A percentile compares a stretch with the other conserved stretches of the same genome.
phyloP scores from a whole-genome alignment of 345 rosid genomes.

The Eucalyptus tenuipes region DNA sequence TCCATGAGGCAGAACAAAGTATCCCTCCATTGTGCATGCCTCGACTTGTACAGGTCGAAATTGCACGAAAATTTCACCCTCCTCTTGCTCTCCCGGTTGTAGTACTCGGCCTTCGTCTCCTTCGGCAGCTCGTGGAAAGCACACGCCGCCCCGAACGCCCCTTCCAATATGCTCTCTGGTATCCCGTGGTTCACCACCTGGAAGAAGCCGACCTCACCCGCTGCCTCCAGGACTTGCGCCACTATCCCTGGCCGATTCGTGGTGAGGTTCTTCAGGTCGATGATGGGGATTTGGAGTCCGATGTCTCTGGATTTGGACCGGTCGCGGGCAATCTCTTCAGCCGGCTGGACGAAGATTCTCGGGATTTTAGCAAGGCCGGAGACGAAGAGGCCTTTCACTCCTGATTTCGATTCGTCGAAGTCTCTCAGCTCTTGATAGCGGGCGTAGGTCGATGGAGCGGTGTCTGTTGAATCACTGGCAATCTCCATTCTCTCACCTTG shows the following conservation, averaged over 20 bases:
- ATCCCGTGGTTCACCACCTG: constrained; percentile 45
- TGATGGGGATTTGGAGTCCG: neutral
- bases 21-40: constrained; percentile 21
- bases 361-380: neutral
- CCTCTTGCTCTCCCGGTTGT: neutral
- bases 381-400: neutral
- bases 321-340: neutral
- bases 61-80: neutral
- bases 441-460: neutral
- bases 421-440: neutral
- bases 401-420: neutral
- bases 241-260: neutral
- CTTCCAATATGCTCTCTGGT: neutral
- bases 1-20: neutral
- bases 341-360: neutral
- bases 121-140: neutral
- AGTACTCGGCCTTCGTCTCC: constrained; percentile 7
- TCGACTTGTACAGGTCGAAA: neutral
- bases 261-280: neutral
- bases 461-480: neutral
- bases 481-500: neutral
- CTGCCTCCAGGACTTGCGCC: neutral
- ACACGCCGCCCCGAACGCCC: neutral
- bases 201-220: constrained; percentile 9
- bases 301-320: neutral